Evolutionary conservation across 2,329 filamentous ascomycete genomes (phyloP).

Genomic region (Fusarium tuaranense): DNA sequence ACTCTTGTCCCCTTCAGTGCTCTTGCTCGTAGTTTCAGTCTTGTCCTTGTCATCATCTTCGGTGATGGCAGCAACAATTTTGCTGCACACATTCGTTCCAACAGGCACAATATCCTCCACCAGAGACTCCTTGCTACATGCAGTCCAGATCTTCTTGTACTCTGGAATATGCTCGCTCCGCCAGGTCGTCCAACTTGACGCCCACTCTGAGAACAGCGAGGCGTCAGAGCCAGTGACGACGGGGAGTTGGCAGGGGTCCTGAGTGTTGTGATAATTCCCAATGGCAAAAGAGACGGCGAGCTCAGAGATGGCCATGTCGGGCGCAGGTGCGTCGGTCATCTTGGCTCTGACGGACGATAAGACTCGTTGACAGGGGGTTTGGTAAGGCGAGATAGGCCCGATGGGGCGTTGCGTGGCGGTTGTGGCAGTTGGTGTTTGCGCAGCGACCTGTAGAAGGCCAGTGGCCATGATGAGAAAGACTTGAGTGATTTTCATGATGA

Average conservation of each 20-base stretch:
- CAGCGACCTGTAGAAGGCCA: not conserved
- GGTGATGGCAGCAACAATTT: not conserved
- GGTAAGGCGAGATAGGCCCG: not conserved
- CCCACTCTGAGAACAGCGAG: not conserved
- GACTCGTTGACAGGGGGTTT: not conserved
- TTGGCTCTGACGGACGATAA: not conserved
- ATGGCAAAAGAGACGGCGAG: not conserved
- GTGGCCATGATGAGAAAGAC: not conserved
- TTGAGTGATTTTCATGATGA: not conserved
- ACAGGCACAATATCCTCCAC: not conserved
- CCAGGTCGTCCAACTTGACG: not conserved
- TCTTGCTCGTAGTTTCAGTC: not conserved
- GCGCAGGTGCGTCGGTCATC: not conserved
- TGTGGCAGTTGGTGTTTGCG: not conserved
- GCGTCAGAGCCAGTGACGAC: not conserved
- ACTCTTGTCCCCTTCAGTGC: not conserved
- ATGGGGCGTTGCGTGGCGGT: not conserved
- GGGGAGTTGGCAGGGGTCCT: not conserved
- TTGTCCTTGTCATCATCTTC: not conserved
- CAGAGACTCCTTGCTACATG: not conserved
- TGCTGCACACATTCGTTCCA: not conserved
- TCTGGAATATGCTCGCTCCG: not conserved
- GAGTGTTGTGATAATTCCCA: not conserved
- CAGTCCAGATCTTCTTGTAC: constrained; percentile 1
- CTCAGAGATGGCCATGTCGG: not conserved